Conservation (phyloP, 2,329 filamentous ascomycete genomes). For the Colletotrichum camelliae region DNA sequence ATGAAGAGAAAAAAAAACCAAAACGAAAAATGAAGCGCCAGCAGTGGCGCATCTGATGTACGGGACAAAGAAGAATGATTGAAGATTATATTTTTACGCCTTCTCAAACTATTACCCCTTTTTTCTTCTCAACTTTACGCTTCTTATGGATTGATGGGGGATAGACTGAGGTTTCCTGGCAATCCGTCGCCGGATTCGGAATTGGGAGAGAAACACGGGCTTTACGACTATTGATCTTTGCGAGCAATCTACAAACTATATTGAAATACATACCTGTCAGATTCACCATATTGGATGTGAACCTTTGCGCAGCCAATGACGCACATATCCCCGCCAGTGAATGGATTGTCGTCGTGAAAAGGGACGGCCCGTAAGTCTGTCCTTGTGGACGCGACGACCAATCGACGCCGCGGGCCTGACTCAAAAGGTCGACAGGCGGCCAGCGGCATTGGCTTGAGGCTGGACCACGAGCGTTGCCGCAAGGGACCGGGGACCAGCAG, state of each 20-base stretch:
- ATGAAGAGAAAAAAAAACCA: slow-evolving; percentile 23
- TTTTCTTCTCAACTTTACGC: slow-evolving; percentile 10
- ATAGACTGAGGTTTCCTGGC: slow-evolving; percentile 42
- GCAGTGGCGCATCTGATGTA: slow-evolving; percentile 9
- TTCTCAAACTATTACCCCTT: background rate
- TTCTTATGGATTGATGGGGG: slow-evolving; percentile 31
- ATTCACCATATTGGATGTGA: background rate
- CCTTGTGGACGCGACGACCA: background rate
- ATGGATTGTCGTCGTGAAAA: background rate
- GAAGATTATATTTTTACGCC: slow-evolving; percentile 17
- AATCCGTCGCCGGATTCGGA: slow-evolving; percentile 50
- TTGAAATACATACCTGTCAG: background rate
- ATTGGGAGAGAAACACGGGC: slow-evolving; percentile 25
- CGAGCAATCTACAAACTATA: background rate
- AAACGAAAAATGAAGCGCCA: slow-evolving; percentile 20
- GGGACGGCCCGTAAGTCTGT: background rate
- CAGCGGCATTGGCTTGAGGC: background rate
- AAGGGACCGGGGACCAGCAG: background rate
- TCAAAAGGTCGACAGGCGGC: background rate
- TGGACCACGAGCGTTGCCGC: background rate
- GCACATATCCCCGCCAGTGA: background rate
- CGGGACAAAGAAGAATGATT: slow-evolving; percentile 30
- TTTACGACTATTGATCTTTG: background rate
- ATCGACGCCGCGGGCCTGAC: background rate
- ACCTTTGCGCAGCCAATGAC: background rate